phyloP scores from a whole-genome alignment of 2,329 filamentous ascomycete genomes.

The Elsinoe australis region DNA sequence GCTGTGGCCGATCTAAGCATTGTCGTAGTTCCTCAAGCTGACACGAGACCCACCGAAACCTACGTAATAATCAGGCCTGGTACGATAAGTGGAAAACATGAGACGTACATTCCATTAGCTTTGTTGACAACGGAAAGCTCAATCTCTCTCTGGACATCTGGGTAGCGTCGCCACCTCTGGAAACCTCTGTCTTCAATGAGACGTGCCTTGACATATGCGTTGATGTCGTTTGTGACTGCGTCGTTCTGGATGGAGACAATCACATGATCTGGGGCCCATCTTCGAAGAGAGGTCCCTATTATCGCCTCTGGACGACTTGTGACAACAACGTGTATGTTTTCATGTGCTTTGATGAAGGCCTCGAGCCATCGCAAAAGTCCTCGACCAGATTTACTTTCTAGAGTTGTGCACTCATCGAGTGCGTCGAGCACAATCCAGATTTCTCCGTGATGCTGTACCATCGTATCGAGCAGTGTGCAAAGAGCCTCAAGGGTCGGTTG shows the following conservation, averaged over 20 bases:
- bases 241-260: neutral
- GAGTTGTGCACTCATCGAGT: neutral
- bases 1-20: conserved; percentile 17
- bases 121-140: conserved; percentile 21
- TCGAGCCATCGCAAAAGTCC: neutral
- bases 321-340: neutral
- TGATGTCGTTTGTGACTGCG: neutral
- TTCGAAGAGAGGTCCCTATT: neutral
- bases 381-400: neutral
- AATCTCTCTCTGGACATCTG: conserved; percentile 20
- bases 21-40: conserved; percentile 25
- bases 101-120: conserved; percentile 25
- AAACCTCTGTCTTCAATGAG: neutral
- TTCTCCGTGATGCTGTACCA: neutral
- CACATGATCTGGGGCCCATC: neutral
- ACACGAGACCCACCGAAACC: conserved; percentile 27
- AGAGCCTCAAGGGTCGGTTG: neutral
- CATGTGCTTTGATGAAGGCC: neutral
- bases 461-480: neutral
- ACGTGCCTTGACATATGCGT: neutral
- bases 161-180: neutral
- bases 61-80: conserved; percentile 15
- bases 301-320: neutral
- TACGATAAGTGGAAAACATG: neutral
- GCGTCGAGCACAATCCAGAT: conserved; percentile 1